Evolutionary conservation across 257 asterid species (phyloP).

Genomic region (Salvia splendens): DNA sequence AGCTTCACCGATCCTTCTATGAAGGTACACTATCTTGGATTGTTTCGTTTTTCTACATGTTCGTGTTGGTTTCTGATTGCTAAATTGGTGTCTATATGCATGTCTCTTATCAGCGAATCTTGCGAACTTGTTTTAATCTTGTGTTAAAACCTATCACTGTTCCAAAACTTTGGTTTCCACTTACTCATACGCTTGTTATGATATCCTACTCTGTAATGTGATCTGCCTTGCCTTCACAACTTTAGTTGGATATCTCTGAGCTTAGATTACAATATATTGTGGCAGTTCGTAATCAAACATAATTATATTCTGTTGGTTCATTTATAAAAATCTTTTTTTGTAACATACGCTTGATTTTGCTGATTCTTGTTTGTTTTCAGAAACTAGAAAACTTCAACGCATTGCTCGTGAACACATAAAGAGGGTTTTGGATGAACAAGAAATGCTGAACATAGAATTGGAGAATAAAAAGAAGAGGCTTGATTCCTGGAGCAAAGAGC

Average conservation of each 20-base stretch:
- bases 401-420: conserved; percentile 67
- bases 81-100: background rate
- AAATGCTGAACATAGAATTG: conserved; percentile 60
- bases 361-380: conserved; percentile 41
- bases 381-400: conserved; percentile 76
- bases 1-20: conserved; percentile 63
- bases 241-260: conserved; percentile 14
- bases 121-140: background rate
- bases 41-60: conserved; percentile 15
- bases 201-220: conserved; percentile 16
- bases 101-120: background rate
- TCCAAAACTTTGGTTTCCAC: conserved; percentile 3
- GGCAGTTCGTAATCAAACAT: background rate
- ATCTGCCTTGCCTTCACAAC: background rate
- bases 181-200: background rate
- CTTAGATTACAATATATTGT: background rate
- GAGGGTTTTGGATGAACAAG: conserved; percentile 73
- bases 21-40: conserved; percentile 58
- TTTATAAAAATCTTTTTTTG: conserved; percentile 17
- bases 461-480: conserved; percentile 66
- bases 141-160: conserved; percentile 1
- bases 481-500: conserved; percentile 76
- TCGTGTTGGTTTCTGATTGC: conserved; percentile 8
- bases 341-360: conserved; percentile 1
- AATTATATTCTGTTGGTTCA: conserved; percentile 22